Base-by-base conservation (phyloP, 2,329 filamentous ascomycete genomes). In the Orbilia ellipsospora region DNA sequence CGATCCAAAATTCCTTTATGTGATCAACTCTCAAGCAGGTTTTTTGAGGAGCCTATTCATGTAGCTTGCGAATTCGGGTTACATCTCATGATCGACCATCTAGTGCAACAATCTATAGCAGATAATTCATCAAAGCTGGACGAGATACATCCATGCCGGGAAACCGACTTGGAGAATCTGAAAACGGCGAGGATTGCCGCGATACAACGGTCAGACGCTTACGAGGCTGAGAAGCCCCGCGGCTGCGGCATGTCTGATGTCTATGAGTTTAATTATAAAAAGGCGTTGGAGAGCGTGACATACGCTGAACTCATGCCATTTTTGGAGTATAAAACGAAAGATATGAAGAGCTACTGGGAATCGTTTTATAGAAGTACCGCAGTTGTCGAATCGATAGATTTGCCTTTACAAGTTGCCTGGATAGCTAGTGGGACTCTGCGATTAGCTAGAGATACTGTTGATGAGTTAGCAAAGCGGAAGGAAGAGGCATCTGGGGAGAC, bases 11-110 rank as follows among this genome's bases (percentile, higher is more conserved):
- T 36, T 7, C 6, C 5, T 1, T 10, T 10, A 6, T 36, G 31
- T 6, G 51, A 57, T 16, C 10, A 18, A 48, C 23, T 61, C 26
- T 20, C 20, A 8, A 20, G 23, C 18, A 69, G 65, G 42, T 48
- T 69, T n/a, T 36, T 55, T 23, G 56, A 69, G 6, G 45, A 61
- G 20, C 68, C 68, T 0, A 48, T 65, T 7, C 68, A 73, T 20
- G 3, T 60, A 3, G 68, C 61, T 4, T 44, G 18, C 26, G 20
- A 65, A 15, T 48, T 65, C 6, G 68, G 68, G 1, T 40, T 73
- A 16, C 55, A 50, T n/a, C 20, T 73, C 1, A 51, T 72, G 16
- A 20, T 72, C 26, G 67, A 72, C 42, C 51, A 36, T 6, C 20
- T 72, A n/a, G 44, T 48, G 4, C 40, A 59, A 40, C 16, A 64